phyloP scores from a whole-genome alignment of 2,329 filamentous ascomycete species.

The Fusarium pseudograminearum region DNA sequence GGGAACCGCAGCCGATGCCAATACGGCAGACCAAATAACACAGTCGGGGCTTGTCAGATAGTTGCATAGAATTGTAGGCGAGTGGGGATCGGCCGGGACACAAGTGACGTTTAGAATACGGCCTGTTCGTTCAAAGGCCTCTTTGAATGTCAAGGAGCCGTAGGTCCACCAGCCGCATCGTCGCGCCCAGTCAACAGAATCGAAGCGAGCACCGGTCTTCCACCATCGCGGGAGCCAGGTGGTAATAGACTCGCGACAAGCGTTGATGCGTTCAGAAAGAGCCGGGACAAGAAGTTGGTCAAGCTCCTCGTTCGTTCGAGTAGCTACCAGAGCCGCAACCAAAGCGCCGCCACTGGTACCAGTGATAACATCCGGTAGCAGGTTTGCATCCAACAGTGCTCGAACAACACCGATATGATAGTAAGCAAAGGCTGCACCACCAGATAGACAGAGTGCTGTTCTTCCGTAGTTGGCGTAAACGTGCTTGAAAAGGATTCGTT shows the following conservation, averaged over 20 bases:
- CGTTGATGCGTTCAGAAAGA: constrained; percentile 84
- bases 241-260: constrained; percentile 81
- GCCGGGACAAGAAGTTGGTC: constrained; percentile 87
- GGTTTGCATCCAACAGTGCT: constrained; percentile 85
- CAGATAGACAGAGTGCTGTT: constrained; percentile 91
- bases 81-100: constrained; percentile 95
- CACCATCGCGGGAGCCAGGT: constrained; percentile 90
- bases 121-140: constrained; percentile 93
- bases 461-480: constrained; percentile 91
- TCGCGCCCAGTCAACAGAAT: constrained; percentile 90
- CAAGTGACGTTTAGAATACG: constrained; percentile 96
- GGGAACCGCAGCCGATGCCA: constrained; percentile 94
- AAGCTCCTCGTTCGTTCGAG: constrained; percentile 91
- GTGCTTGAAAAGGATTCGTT: constrained; percentile 86
- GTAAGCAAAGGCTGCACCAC: constrained; percentile 94
- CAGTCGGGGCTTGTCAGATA: constrained; percentile 96
- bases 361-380: constrained; percentile 93
- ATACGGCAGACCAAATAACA: constrained; percentile 96
- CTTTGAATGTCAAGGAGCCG: constrained; percentile 92
- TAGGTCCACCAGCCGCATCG: constrained; percentile 89
- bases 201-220: constrained; percentile 92
- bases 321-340: constrained; percentile 87
- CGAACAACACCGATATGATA: constrained; percentile 96
- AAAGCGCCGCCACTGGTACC: constrained; percentile 95
- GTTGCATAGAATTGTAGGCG: constrained; percentile 90